Base-by-base conservation (phyloP, 2,329 filamentous ascomycete species). In the Colletotrichum sp. region DNA sequence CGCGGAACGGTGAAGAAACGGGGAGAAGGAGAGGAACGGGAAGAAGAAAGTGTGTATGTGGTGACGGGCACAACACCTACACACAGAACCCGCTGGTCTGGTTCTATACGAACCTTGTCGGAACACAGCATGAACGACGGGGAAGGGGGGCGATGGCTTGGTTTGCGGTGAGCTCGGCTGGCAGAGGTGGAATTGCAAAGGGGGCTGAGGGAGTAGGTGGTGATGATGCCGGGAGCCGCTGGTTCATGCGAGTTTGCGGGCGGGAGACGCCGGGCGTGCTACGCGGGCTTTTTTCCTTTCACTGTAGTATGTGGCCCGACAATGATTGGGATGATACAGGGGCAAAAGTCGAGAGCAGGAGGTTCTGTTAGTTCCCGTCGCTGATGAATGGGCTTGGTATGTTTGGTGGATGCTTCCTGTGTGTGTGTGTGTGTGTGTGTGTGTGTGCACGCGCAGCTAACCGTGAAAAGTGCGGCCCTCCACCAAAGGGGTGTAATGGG, bases 61-160 rank as follows among this genome's bases (percentile, higher is more conserved):
- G 16, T 43, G 39, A 43, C 39, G 39, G 39, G 16, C 39, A 43
- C 39, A 12, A 28, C 16, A 26, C 34, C 14, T 34, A 26, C 21
- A n/a, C 28, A 57, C n/a, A 71, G 10, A 69, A 72, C 68, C 73
- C 73, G 69, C 69, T 43, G 39, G 32, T 68, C 64, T 72, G 73
- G 73, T 68, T 64, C 69, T 32, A 68, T 72, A 68, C 69, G 69
- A 72, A 72, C 63, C 63, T 43, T 72, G 73, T 72, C 63, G 73
- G 69, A 72, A 75, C 73, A 75, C 73, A 68, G 43, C 73, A 72
- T 72, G 69, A 75, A 72, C 55, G 43, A 72, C 57, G 43, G 73
- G 57, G 64, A 72, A 28, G 43, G 43, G 70, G 63, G n/a, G 61
- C 16, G 66, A 30, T 48, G 52, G 6, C 52, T 59, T 24, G 32